phyloP scores from a whole-genome alignment of 2,329 filamentous ascomycete genomes.

The Chalara sp. region DNA sequence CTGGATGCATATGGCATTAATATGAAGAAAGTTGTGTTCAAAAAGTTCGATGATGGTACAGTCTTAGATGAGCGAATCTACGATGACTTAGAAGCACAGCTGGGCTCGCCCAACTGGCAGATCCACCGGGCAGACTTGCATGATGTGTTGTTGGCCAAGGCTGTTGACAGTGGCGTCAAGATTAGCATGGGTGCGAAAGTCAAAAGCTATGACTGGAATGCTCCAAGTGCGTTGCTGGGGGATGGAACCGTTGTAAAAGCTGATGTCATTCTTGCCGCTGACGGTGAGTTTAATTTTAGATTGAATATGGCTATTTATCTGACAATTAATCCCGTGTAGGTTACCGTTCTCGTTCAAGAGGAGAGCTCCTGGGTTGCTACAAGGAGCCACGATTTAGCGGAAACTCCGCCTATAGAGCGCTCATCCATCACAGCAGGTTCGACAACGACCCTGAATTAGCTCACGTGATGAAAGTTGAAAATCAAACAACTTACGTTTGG shows the following conservation, averaged over 20 bases:
- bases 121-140: slow-evolving; percentile 5
- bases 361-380: background rate
- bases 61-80: background rate
- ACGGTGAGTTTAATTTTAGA: too few relatives aligned
- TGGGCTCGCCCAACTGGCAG: slow-evolving; percentile 1
- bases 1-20: background rate
- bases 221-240: background rate
- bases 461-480: too few relatives aligned
- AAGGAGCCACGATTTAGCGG: too few relatives aligned
- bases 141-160: slow-evolving; percentile 1
- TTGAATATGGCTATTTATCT: background rate
- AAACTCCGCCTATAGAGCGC: too few relatives aligned
- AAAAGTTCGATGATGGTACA: background rate
- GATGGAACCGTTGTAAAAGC: background rate
- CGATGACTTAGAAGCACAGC: background rate
- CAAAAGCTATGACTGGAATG: background rate
- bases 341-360: background rate
- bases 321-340: background rate
- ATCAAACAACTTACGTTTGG: too few relatives aligned
- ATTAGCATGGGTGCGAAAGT: background rate
- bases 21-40: background rate
- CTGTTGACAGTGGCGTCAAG: background rate
- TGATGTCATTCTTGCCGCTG: slow-evolving; percentile 2
- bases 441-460: too few relatives aligned
- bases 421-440: too few relatives aligned